These are phyloP conservation scores for Plasmopara halstedii DNA, from an alignment of 352 stramenopile species.

Conservation along the genomic window DNA sequence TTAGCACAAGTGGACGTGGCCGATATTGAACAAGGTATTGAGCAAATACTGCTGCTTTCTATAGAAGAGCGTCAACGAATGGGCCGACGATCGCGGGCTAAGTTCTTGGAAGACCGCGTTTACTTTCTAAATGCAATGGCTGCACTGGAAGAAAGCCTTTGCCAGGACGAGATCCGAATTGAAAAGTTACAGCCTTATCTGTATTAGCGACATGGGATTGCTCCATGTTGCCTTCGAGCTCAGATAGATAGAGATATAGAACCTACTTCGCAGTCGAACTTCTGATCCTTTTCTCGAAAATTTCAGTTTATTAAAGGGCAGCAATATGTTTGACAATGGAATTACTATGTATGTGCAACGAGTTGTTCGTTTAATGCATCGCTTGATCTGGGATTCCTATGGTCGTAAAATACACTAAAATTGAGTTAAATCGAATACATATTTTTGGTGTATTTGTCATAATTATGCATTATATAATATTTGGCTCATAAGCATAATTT, in stretches of 20 bases:
- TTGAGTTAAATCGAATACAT: too few relatives aligned
- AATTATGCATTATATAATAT: too few relatives aligned
- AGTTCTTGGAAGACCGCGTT: constrained; percentile 68
- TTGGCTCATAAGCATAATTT: too few relatives aligned
- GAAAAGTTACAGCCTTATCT: constrained; percentile 71
- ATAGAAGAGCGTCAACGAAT: constrained; percentile 70
- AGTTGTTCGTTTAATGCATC: too few relatives aligned
- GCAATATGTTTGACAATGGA: too few relatives aligned
- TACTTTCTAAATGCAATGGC: constrained; percentile 81
- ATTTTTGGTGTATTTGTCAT: too few relatives aligned
- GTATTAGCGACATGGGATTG: constrained; percentile 34
- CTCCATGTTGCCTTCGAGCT: constrained; percentile 6
- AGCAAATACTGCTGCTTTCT: constrained; percentile 61
- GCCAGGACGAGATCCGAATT: constrained; percentile 70
- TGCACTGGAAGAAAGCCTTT: constrained; percentile 66
- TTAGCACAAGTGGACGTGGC: constrained; percentile 49
- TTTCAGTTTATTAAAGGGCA: too few relatives aligned
- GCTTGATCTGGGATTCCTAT: too few relatives aligned
- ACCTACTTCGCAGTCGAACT: constrained; percentile 10
- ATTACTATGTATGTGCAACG: too few relatives aligned
- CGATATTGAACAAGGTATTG: constrained; percentile 59
- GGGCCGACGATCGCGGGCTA: constrained; percentile 53
- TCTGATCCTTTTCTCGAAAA: too few relatives aligned
- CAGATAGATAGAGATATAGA: constrained; percentile 27
- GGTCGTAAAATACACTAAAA: too few relatives aligned